Evolutionary conservation across 176 grass and related monocot species (phyloP), one percentile per base, ranked within the genome.

Genomic region (Eremochloa ophiuroides): DNA sequence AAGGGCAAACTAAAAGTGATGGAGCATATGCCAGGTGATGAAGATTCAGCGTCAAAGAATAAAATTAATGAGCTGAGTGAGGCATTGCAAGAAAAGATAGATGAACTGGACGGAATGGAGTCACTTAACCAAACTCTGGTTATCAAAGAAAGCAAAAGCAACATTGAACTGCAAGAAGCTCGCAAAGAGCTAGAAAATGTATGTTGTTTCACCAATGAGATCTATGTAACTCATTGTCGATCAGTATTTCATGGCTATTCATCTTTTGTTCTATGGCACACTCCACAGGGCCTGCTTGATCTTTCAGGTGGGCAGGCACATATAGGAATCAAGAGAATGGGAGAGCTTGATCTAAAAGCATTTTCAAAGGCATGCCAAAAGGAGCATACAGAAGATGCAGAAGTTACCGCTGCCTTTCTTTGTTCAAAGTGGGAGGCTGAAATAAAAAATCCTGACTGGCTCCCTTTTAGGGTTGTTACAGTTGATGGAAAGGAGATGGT

Each of bases 401-500:
- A 91, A 26, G 12, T 53, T n/a, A 82, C 86, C 23, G 69, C 87
- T 78, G 75, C 73, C 16, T 53, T 83, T 42, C 69, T 91, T 58
- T 86, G 82, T 74, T 91, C 87, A 15, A 85, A 97, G 34, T 97
- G 94, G 94, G 84, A 97, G 80, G 84, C 88, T 73, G 89, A 93
- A 56, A 66, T 93, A 55, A 87, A 86, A 82, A 85, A 86, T 29
- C 85, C 90, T 28, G 83, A 91, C 16, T 96, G 90, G 90, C 88
- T 88, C 44, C 90, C 93, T 60, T 93, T 93, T 48, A 86, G 80
- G 83, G 44, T 75, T 50, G 59, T 88, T 41, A 78, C 71, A 41
- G 22, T 66, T 65, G 69, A 91, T 71, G 87, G 89, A 22, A 83
- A 89, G 74, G 38, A 39, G 35, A 64, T 68, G 91, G 91, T 97